Conservation (phyloP, 2,329 filamentous ascomycete species). For the Aspergillus intermedius region DNA sequence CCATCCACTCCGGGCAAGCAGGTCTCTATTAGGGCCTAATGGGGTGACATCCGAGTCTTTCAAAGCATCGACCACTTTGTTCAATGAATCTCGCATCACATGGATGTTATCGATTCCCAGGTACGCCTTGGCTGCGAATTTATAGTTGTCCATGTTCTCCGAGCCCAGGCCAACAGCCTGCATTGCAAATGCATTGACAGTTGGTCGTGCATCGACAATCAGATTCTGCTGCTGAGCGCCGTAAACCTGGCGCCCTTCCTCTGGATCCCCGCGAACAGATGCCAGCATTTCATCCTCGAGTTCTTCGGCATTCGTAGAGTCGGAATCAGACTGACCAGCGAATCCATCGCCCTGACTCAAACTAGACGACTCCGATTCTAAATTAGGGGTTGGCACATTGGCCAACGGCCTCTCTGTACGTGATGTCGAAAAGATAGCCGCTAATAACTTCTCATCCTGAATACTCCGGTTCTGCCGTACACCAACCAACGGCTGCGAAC, state of each 20-base stretch:
- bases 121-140: slow-evolving; percentile 82
- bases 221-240: slow-evolving; percentile 89
- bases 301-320: slow-evolving; percentile 57
- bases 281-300: slow-evolving; percentile 63
- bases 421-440: slow-evolving; percentile 81
- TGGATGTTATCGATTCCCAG: slow-evolving; percentile 98
- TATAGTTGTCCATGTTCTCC: slow-evolving; percentile 97
- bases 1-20: slow-evolving; percentile 80
- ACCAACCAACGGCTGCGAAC: slow-evolving; percentile 84
- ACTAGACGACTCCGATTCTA: slow-evolving; percentile 38
- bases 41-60: slow-evolving; percentile 88
- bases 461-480: slow-evolving; percentile 83
- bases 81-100: slow-evolving; percentile 88
- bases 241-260: slow-evolving; percentile 64
- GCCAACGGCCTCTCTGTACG: slow-evolving; percentile 40
- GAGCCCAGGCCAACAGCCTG: slow-evolving; percentile 88
- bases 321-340: slow-evolving; percentile 37
- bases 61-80: slow-evolving; percentile 78
- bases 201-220: slow-evolving; percentile 92
- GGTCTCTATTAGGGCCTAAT: slow-evolving; percentile 72
- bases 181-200: slow-evolving; percentile 90
- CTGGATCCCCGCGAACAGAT: slow-evolving; percentile 50
- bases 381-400: slow-evolving; percentile 29
- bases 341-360: slow-evolving; percentile 45
- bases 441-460: slow-evolving; percentile 89